These are phyloP conservation scores for Yamadazyma mexicana DNA, from an alignment of 1,139 yeast genomes.

Conservation along the genomic window DNA sequence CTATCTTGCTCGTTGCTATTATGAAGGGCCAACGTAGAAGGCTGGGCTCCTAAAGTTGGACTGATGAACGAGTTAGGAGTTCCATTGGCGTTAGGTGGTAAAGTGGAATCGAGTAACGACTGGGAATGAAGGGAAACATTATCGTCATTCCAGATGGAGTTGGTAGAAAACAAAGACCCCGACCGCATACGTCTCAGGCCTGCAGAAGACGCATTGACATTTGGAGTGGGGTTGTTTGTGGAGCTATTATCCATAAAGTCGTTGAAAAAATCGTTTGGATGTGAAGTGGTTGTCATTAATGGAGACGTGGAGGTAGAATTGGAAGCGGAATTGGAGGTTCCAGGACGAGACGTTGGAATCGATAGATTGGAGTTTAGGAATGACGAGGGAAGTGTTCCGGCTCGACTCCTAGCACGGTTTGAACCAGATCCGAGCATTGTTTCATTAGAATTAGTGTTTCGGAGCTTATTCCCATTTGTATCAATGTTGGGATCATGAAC, in stretches of 20 bases:
- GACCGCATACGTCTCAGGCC: constrained; percentile 35
- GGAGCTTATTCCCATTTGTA: too few species aligned
- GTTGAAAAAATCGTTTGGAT: constrained; percentile 8
- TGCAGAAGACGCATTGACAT: not conserved
- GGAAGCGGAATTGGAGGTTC: constrained; percentile 10
- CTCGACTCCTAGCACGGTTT: constrained; percentile 55
- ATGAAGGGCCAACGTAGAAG: constrained; percentile 12
- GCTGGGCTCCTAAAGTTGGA: constrained; percentile 33
- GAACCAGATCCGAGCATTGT: constrained; percentile 20
- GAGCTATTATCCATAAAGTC: constrained; percentile 5
- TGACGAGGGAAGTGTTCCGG: constrained; percentile 45
- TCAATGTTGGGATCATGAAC: not conserved
- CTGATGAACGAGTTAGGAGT: constrained; percentile 26
- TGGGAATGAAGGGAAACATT: constrained; percentile 14
- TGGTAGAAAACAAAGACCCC: constrained; percentile 45
- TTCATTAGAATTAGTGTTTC: not conserved
- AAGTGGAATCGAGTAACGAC: constrained; percentile 5
- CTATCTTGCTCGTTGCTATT: constrained; percentile 6
- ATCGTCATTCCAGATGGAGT: constrained; percentile 52
- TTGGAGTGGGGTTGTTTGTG: not conserved
- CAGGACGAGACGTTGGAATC: constrained; percentile 2
- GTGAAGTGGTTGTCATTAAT: constrained; percentile 11
- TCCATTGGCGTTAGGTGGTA: constrained; percentile 1
- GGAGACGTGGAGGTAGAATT: constrained; percentile 14
- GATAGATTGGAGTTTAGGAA: constrained; percentile 12